Conservation (phyloP, 2,329 filamentous ascomycete species). For the Aspergillus phoenicis region DNA sequence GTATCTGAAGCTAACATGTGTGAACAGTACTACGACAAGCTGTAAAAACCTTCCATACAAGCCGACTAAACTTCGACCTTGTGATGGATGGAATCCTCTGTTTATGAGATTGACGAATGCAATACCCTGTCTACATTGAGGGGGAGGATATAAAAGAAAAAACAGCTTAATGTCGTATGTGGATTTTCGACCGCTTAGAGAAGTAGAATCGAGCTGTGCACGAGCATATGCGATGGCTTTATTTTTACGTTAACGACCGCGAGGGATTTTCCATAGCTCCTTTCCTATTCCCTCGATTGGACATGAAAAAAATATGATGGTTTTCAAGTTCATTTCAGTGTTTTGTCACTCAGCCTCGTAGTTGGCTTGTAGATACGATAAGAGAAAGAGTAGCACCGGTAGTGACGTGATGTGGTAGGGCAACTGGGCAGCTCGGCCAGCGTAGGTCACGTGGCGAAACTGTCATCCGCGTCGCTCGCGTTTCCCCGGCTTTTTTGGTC, state of each 20-base stretch:
- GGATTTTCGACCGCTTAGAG: conserved; percentile 34
- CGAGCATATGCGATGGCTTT: conserved; percentile 33
- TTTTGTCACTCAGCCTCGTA: neutral
- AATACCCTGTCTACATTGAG: conserved; percentile 37
- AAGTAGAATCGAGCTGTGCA: conserved; percentile 35
- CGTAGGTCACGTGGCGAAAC: conserved; percentile 18
- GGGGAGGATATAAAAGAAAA: conserved; percentile 31
- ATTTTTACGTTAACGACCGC: conserved; percentile 35
- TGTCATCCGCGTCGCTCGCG: conserved; percentile 26
- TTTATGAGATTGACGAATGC: conserved; percentile 49
- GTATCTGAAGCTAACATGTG: conserved; percentile 22
- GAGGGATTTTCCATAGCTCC: conserved; percentile 30
- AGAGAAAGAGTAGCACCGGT: neutral
- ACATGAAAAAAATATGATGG: conserved; percentile 34
- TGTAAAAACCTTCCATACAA: conserved; percentile 64
- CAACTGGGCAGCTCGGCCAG: neutral
- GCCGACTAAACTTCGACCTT: conserved; percentile 46
- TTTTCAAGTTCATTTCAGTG: conserved; percentile 16
- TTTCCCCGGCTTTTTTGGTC: conserved; percentile 22
- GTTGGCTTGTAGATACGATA: neutral
- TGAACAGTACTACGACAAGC: conserved; percentile 94
- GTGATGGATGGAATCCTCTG: conserved; percentile 39
- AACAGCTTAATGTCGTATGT: conserved; percentile 34
- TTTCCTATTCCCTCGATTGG: conserved; percentile 31
- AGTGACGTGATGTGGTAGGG: neutral